Evolutionary conservation across 2,329 filamentous ascomycete species (phyloP), one percentile per base, ranked within the genome.

Genomic region (Ramichloridium luteum): DNA sequence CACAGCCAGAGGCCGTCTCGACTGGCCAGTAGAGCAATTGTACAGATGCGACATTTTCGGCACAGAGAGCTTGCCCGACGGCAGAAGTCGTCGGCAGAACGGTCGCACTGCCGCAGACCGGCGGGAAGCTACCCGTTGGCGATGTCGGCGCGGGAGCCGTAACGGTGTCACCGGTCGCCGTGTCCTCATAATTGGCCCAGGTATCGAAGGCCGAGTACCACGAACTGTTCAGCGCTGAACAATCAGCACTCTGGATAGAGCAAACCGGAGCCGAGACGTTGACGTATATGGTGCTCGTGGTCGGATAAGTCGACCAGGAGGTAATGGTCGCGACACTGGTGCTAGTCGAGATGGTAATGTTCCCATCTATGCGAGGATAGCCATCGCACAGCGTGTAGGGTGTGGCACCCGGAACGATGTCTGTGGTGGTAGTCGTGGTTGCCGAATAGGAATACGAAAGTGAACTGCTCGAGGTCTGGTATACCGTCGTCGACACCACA

Each of bases 311-410:
- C 6, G 13, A 16, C 17, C 15, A 23, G n/a, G 8, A 8, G 8
- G 20, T 23, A 13, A 23, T 25, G 15, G 13, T 17, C 5, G 13
- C 15, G 10, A n/a, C 15, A 6, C 26, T 16, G 5, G 23, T 16
- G 13, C 9, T 28, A n/a, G 22, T 27, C 17, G 32, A 29, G 8
- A 37, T 28, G 6, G 18, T 38, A 14, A 38, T 44, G 29, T 17
- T 26, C n/a, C 38, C 43, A 28, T 43, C 27, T 9, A 47, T 33
- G 8, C 45, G 38, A 5, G 41, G 43, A 13, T 20, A 46, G 14
- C 41, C 41, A 33, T 47, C 45, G 25, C 45, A 47, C 5, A 47
- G 41, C 4, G 41, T 45, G 31, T 38, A 45, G 3, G 39, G 34
- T 8, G 17, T 23, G 20, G 20, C 20, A n/a, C 8, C 8, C 20